Evolutionary conservation across 805 yeast genomes (phyloP).

Genomic region (Metschnikowia baotianmanensis): DNA sequence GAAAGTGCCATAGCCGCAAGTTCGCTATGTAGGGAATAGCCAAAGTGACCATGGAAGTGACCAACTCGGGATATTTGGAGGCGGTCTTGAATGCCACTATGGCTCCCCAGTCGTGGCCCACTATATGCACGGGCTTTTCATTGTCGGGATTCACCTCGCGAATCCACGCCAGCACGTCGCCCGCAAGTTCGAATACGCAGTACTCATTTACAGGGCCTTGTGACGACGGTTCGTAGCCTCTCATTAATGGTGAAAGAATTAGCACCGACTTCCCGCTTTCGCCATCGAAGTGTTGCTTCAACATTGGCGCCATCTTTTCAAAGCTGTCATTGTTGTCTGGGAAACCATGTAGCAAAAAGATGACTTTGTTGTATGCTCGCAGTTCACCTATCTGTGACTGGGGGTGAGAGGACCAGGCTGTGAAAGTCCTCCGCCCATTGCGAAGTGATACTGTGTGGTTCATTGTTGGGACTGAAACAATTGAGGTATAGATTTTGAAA

Average conservation of each 20-base stretch:
- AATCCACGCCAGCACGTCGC: constrained; percentile 36
- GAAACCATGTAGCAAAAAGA: constrained; percentile 36
- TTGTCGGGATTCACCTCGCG: constrained; percentile 18
- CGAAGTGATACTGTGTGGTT: constrained; percentile 8
- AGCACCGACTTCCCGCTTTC: constrained; percentile 17
- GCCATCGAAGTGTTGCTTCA: constrained; percentile 20
- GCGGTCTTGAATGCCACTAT: constrained; percentile 35
- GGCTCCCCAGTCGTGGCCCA: constrained; percentile 49
- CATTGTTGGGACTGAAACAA: no score
- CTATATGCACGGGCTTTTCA: constrained; percentile 32
- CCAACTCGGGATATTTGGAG: constrained; percentile 30
- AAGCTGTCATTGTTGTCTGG: constrained; percentile 37
- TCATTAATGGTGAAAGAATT: constrained; percentile 32
- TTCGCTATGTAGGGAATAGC: constrained; percentile 39
- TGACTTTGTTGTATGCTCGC: constrained; percentile 16
- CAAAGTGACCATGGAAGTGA: constrained; percentile 33
- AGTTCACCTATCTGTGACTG: constrained; percentile 6
- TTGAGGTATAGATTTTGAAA: no score
- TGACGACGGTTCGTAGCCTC: constrained; percentile 39
- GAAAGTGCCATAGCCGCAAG: constrained; percentile 26
- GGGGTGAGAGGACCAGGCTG: constrained; percentile 16
- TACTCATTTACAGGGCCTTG: constrained; percentile 26
- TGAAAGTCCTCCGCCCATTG: constrained; percentile 11
- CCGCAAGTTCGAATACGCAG: constrained; percentile 29
- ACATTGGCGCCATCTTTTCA: constrained; percentile 22